A percentile compares a stretch with the other conserved stretches of the same genome.
Evolutionary conservation across 192 early-diverging fungal species (phyloP).

Genomic region (Mortierella hygrophila): DNA sequence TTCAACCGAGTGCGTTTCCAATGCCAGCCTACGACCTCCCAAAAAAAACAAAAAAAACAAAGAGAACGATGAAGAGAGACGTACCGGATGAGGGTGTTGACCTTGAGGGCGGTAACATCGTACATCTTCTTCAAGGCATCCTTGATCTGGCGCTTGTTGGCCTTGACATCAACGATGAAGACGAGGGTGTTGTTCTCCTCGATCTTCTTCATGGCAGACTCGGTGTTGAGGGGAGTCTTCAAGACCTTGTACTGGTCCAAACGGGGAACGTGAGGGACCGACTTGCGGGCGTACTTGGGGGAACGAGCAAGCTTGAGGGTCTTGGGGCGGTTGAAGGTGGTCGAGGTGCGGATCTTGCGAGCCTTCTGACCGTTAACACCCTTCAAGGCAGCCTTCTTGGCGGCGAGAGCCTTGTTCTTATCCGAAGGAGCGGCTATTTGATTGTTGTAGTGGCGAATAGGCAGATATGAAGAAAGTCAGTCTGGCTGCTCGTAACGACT

Average conservation of each 20-base stretch:
- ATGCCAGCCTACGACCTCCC: neutral
- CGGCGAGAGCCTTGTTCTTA: conserved; percentile 90
- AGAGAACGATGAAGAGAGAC: neutral
- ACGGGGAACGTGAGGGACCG: conserved; percentile 80
- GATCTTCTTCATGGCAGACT: conserved; percentile 99
- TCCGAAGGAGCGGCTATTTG: conserved; percentile 38
- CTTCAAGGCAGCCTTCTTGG: conserved; percentile 99
- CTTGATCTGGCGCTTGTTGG: conserved; percentile 99
- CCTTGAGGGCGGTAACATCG: conserved; percentile 94
- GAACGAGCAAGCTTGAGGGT: conserved; percentile 89
- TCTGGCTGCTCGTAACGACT: neutral
- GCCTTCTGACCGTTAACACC: conserved; percentile 86
- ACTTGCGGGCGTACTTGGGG: conserved; percentile 96
- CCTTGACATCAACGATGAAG: conserved; percentile 95
- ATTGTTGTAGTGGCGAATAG: neutral
- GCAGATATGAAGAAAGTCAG: neutral
- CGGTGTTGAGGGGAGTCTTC: conserved; percentile 94
- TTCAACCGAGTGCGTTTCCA: neutral
- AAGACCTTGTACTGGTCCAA: conserved; percentile 95
- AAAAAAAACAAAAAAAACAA: neutral
- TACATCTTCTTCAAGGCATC: conserved; percentile 97
- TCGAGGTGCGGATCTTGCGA: conserved; percentile 91
- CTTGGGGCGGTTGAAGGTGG: conserved; percentile 97
- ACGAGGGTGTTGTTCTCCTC: conserved; percentile 99
- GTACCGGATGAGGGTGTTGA: conserved; percentile 97